Evolutionary conservation across 208 protist genomes (phyloP), one percentile per base, ranked within the genome.

Genomic region (Leishmania tarentolae): DNA sequence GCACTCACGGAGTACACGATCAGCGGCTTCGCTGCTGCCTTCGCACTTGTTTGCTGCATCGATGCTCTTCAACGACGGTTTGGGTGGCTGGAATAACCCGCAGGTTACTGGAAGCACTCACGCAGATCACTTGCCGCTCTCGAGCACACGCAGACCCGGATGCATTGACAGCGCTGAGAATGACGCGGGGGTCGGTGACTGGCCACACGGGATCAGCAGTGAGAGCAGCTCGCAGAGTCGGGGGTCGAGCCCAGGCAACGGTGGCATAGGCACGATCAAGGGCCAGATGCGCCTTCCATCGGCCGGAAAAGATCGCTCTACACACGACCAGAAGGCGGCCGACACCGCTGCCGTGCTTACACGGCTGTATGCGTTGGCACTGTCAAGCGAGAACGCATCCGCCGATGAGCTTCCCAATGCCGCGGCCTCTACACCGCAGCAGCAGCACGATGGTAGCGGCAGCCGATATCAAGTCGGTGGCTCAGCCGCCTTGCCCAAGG

Each of bases 341-440:
- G 71, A 53, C 40, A 44, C 71, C 47, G 15, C 11, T 35, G 76
- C 75, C n/a, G 80, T 84, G 80, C 63, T 84, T n/a, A 57, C 71
- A 65, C 66, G 78, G 21, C 74, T 87, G 44, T 83, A 83, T 21
- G 79, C 70, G 2, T n/a, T 81, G 31, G 79, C 76, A 42, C 76
- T 71, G 28, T 31, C 71, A 3, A 19, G 57, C 21, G 78, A 83
- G 47, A 56, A 63, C 37, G 9, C 53, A n/a, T 35, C 47, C 56
- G 52, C 52, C 4, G 56, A 66, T n/a, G 56, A 35, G 56, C 21
- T 28, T 44, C 21, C 11, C 7, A 21, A 56, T 52, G 35, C 31
- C 50, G 65, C 40, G 47, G 68, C 44, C 69, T 8, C 69, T 28
- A 52, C 17, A 42, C 68, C 47, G 5, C 66, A 47, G 68, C 68